Evolutionary conservation across 495 filamentous ascomycete species (phyloP).

Genomic region (Venustampulla echinocandica): DNA sequence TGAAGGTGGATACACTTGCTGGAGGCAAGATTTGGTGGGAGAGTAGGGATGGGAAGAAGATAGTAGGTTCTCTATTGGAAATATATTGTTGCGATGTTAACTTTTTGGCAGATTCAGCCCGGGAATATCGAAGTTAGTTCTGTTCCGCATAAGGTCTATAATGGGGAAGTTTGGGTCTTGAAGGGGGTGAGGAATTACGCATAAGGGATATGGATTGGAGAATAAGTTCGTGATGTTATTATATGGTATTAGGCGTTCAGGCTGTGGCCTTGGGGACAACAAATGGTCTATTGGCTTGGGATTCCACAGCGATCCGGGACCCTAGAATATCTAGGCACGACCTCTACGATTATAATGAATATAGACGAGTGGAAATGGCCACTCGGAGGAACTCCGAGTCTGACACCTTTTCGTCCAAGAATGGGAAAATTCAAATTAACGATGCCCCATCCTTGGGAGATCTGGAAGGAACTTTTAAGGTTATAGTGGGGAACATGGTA

Average conservation of each 20-base stretch:
- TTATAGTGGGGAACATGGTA: too few species aligned
- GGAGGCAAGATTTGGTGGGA: slow-evolving; percentile 78
- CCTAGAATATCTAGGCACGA: not conserved
- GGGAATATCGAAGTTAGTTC: slow-evolving; percentile 64
- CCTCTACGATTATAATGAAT: too few species aligned
- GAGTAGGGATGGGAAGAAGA: slow-evolving; percentile 58
- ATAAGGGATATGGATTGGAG: slow-evolving; percentile 1
- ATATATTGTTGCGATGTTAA: not conserved
- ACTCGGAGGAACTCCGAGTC: too few species aligned
- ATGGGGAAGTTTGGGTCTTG: slow-evolving; percentile 79
- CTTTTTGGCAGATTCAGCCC: slow-evolving; percentile 59
- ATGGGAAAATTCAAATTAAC: too few species aligned
- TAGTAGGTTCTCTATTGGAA: slow-evolving; percentile 39
- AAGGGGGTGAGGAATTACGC: slow-evolving; percentile 58
- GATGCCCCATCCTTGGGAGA: too few species aligned
- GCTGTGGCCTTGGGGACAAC: too few species aligned
- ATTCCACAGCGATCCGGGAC: too few species aligned
- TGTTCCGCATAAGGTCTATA: slow-evolving; percentile 63
- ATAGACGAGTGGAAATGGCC: too few species aligned
- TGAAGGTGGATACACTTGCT: slow-evolving; percentile 61
- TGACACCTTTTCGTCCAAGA: too few species aligned
- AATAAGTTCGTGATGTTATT: not conserved
- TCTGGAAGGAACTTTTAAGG: too few species aligned
- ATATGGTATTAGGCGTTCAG: not conserved
- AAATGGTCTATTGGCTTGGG: too few species aligned